phyloP scores from a whole-genome alignment of 1,284 basidiomycete species.

The Microbotryum silenes-acaulis region DNA sequence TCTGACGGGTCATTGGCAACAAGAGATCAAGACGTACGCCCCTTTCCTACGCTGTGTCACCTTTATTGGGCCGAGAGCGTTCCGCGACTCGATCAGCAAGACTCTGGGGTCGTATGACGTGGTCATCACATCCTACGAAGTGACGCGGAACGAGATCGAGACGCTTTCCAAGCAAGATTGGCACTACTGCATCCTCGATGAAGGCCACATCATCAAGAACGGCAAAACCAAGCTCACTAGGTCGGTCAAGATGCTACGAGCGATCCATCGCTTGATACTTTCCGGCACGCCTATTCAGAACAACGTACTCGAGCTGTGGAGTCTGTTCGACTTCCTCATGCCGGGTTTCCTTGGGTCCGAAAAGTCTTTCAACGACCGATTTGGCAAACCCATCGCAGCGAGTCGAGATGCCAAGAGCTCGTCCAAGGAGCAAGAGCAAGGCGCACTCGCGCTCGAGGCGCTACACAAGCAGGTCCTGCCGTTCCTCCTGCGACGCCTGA shows the following conservation, averaged over 20 bases:
- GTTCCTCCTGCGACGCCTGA: slow-evolving; percentile 89
- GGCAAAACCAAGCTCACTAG: slow-evolving; percentile 96
- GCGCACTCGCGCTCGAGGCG: slow-evolving; percentile 86
- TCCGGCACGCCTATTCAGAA: slow-evolving; percentile 99
- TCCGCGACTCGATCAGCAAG: slow-evolving; percentile 64
- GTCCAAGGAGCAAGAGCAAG: slow-evolving; percentile 86
- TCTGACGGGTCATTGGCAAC: slow-evolving; percentile 95
- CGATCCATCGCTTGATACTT: slow-evolving; percentile 86
- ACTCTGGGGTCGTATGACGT: slow-evolving; percentile 68
- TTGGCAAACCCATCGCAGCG: slow-evolving; percentile 90
- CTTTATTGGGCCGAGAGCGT: slow-evolving; percentile 83
- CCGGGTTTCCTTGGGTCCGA: slow-evolving; percentile 96
- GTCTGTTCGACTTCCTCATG: slow-evolving; percentile 98
- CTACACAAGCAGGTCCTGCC: slow-evolving; percentile 99
- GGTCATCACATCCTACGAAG: slow-evolving; percentile 95
- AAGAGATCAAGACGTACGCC: slow-evolving; percentile 90
- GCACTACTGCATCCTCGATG: slow-evolving; percentile 96
- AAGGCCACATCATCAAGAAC: slow-evolving; percentile 98
- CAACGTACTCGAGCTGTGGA: slow-evolving; percentile 97
- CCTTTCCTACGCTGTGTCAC: slow-evolving; percentile 76
- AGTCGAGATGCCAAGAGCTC: slow-evolving; percentile 84
- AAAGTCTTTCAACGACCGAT: slow-evolving; percentile 88
- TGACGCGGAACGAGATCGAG: slow-evolving; percentile 87
- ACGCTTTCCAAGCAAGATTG: slow-evolving; percentile 68
- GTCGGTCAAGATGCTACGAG: slow-evolving; percentile 83